Conservation (phyloP, 2,329 filamentous ascomycete genomes). For the Trichoderma harzianum region DNA sequence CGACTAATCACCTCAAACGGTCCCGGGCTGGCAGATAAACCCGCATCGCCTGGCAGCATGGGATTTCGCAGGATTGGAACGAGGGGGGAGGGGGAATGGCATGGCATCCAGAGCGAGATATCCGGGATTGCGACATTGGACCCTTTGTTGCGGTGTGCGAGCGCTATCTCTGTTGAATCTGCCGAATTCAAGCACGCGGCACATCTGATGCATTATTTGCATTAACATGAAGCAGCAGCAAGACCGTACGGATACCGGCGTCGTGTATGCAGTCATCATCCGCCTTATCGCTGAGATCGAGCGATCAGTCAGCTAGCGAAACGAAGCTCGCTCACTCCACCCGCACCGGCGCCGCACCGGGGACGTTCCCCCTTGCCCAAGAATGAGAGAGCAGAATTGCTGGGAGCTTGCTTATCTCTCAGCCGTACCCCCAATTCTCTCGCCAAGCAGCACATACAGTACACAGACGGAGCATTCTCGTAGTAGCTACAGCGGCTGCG, state of each 20-base stretch:
- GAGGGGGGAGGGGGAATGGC: background rate
- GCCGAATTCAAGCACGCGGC: background rate
- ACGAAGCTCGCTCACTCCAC: background rate
- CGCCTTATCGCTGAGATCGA: conserved; percentile 12
- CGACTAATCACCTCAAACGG: background rate
- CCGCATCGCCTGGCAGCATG: background rate
- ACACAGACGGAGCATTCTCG: background rate
- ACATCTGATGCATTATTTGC: background rate
- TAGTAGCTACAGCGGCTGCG: background rate
- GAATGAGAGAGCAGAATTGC: background rate
- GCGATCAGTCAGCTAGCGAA: background rate
- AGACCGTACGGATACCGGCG: background rate
- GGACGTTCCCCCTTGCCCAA: background rate
- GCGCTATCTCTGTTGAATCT: background rate
- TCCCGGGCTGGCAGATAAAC: background rate
- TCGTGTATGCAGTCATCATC: background rate
- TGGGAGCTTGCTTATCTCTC: background rate
- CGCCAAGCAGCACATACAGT: background rate
- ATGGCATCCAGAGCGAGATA: background rate
- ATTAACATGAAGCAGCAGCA: background rate
- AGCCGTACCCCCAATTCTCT: background rate
- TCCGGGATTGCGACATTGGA: background rate
- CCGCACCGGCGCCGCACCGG: background rate
- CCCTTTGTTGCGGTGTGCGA: background rate
- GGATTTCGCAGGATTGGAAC: background rate